phyloP scores from a whole-genome alignment of 768 basidiomycete species.

The Trichaptum fuscoviolaceum region DNA sequence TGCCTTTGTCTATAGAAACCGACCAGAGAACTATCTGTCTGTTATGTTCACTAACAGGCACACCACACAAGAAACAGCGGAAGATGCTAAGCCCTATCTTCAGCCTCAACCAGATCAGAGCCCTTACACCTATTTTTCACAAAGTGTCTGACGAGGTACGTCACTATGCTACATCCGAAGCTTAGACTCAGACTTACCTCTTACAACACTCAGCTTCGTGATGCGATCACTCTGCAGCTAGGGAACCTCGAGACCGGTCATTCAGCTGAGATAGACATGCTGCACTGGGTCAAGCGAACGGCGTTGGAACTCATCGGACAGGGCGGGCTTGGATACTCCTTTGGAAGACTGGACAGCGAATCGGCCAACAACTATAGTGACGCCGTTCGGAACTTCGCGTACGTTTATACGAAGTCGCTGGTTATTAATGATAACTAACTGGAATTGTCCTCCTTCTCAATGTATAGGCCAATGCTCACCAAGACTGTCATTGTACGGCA shows the following conservation, averaged over 20 bases:
- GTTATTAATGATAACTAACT: too few relatives aligned
- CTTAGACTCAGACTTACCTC: not conserved
- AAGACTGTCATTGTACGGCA: constrained; percentile 11
- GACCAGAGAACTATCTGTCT: not conserved
- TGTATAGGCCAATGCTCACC: not conserved
- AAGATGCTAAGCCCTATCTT: constrained; percentile 46
- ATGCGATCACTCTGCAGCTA: constrained; percentile 7
- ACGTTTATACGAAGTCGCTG: too few relatives aligned
- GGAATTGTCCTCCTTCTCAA: not conserved
- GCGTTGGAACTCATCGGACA: constrained; percentile 41
- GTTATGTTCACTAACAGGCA: constrained; percentile 20
- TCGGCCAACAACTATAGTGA: constrained; percentile 15
- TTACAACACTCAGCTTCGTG: not conserved
- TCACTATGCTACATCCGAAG: not conserved
- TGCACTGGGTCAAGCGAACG: constrained; percentile 41
- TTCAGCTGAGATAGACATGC: constrained; percentile 35
- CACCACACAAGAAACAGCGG: constrained; percentile 41
- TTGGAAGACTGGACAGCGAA: constrained; percentile 18
- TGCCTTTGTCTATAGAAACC: not conserved
- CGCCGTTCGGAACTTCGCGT: constrained; percentile 20
- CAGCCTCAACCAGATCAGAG: constrained; percentile 38
- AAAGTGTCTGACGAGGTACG: constrained; percentile 40
- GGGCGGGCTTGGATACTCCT: constrained; percentile 23
- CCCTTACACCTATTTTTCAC: constrained; percentile 39
- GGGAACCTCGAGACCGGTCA: constrained; percentile 7